These are phyloP conservation scores for Solanum dulcamara DNA, from an alignment of 257 asterid genomes.

Conservation along the genomic window DNA sequence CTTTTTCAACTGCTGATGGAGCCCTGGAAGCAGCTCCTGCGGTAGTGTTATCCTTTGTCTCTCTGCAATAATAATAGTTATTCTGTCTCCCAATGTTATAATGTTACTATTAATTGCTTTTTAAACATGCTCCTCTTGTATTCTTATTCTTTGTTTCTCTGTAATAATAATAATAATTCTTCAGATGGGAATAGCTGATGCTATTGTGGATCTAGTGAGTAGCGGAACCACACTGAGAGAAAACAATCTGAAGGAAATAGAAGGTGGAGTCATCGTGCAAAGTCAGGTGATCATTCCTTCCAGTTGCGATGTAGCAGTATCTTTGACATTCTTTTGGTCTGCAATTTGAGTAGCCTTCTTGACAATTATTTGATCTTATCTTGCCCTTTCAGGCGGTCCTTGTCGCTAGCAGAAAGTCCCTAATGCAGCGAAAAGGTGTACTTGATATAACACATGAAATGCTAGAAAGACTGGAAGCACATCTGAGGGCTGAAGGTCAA, in stretches of 20 bases:
- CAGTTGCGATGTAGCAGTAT: not conserved
- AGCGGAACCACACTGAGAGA: constrained; percentile 95
- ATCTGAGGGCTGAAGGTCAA: constrained; percentile 73
- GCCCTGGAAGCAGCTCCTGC: constrained; percentile 96
- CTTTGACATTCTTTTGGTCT: not conserved
- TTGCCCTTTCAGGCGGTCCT: constrained; percentile 57
- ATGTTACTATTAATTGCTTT: not conserved
- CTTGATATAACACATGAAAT: constrained; percentile 87
- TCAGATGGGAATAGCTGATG: constrained; percentile 99
- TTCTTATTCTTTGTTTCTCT: not conserved
- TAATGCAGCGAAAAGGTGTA: constrained; percentile 66
- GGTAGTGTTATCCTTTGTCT: not conserved
- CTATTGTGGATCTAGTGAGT: constrained; percentile 96
- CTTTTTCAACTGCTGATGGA: constrained; percentile 94
- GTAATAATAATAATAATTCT: not conserved
- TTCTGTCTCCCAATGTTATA: not conserved
- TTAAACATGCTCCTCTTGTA: not conserved
- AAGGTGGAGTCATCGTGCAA: constrained; percentile 82
- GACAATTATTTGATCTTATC: not conserved
- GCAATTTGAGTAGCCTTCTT: not conserved
- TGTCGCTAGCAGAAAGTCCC: constrained; percentile 82
- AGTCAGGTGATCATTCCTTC: constrained; percentile 61
- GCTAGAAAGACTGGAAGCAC: constrained; percentile 97
- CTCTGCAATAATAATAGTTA: not conserved
- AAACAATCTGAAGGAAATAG: constrained; percentile 88